These are phyloP conservation scores for Paramyrothecium roridum DNA, from an alignment of 2,329 filamentous ascomycete genomes.

Conservation along the genomic window DNA sequence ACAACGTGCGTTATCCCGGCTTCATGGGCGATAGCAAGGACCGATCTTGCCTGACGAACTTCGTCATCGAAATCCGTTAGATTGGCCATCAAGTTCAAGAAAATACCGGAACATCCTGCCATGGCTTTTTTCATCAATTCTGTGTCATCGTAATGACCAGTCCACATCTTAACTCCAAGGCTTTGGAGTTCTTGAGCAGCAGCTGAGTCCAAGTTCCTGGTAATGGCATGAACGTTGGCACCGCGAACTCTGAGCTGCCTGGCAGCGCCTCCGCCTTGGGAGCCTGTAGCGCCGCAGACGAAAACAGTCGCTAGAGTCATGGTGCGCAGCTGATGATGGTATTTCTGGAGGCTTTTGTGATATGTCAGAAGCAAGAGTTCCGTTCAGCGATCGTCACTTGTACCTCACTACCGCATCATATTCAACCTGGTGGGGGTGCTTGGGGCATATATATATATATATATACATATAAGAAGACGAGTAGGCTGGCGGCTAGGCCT, in stretches of 20 bases:
- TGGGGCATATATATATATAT: too few relatives aligned
- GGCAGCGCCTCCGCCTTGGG: constrained; percentile 32
- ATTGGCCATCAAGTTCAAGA: constrained; percentile 28
- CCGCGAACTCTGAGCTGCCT: constrained; percentile 25
- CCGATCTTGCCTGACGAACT: constrained; percentile 20
- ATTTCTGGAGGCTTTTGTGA: too few relatives aligned
- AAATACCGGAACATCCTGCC: constrained; percentile 24
- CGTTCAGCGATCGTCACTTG: too few relatives aligned
- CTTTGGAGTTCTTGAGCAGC: constrained; percentile 22
- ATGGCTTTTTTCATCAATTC: constrained; percentile 22
- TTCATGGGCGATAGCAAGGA: constrained; percentile 32
- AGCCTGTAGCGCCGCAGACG: constrained; percentile 36
- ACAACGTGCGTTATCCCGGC: constrained; percentile 34
- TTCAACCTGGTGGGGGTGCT: too few relatives aligned
- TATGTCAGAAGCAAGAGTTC: too few relatives aligned
- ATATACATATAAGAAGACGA: too few relatives aligned
- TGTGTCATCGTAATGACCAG: constrained; percentile 29
- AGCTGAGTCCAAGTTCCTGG: constrained; percentile 24
- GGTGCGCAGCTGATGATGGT: too few relatives aligned
- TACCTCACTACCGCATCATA: too few relatives aligned
- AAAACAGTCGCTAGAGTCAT: constrained; percentile 30
- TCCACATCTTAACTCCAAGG: constrained; percentile 27
- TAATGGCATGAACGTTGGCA: constrained; percentile 28
- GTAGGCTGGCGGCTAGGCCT: too few relatives aligned
- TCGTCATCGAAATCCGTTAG: constrained; percentile 26